Evolutionary conservation across 2,329 filamentous ascomycete genomes (phyloP).

Genomic region (Diaporthe vaccinii): DNA sequence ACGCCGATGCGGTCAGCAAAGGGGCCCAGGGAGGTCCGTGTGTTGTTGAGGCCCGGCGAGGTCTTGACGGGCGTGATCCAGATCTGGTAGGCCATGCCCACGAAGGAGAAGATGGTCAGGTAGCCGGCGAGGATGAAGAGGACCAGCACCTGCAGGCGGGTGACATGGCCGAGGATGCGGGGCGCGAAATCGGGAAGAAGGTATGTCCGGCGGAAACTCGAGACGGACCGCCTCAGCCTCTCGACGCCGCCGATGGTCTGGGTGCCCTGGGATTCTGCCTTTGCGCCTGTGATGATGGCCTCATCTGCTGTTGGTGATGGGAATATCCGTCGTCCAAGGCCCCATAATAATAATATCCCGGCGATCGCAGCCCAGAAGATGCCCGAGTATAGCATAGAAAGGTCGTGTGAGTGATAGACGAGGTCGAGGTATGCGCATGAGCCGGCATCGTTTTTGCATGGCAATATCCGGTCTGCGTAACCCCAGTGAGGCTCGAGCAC

Average conservation of each 20-base stretch:
- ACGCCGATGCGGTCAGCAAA: conserved; percentile 79
- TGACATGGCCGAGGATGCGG: conserved; percentile 75
- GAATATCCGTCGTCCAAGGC: conserved; percentile 47
- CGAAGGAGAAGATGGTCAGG: conserved; percentile 76
- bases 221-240: conserved; percentile 35
- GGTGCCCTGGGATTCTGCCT: not conserved
- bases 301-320: conserved; percentile 2
- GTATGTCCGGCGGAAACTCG: conserved; percentile 57
- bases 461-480: conserved; percentile 59
- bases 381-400: conserved; percentile 64
- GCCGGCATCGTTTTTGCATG: conserved; percentile 61
- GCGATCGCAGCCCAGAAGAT: conserved; percentile 63
- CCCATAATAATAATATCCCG: conserved; percentile 60
- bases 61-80: conserved; percentile 79
- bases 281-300: not conserved
- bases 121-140: conserved; percentile 71
- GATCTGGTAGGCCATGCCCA: conserved; percentile 75
- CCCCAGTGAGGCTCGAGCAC: conserved; percentile 59
- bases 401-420: conserved; percentile 64
- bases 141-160: conserved; percentile 75
- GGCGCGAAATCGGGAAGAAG: conserved; percentile 73
- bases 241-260: conserved; percentile 25
- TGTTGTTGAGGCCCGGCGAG: conserved; percentile 69
- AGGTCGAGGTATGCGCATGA: conserved; percentile 65
- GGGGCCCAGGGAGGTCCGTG: conserved; percentile 74